These are phyloP conservation scores for Chaetomium olivaceum DNA, from an alignment of 2,329 filamentous ascomycete species.

Conservation along the genomic window DNA sequence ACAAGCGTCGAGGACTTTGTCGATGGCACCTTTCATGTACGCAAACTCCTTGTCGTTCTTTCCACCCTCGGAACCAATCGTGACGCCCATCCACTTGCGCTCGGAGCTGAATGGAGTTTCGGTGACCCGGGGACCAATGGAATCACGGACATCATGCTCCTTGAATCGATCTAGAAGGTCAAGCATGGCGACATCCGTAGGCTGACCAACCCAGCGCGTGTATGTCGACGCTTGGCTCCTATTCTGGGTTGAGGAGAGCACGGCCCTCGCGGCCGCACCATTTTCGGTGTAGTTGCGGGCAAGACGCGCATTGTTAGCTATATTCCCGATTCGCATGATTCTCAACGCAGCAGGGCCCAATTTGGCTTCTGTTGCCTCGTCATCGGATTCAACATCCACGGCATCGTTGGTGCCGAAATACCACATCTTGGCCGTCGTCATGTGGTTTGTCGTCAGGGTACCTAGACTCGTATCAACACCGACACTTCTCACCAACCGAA, in stretches of 20 bases:
- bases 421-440: slow-evolving; percentile 97
- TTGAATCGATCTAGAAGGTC: slow-evolving; percentile 89
- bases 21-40: slow-evolving; percentile 94
- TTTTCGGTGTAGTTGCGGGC: slow-evolving; percentile 70
- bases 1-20: slow-evolving; percentile 81
- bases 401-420: slow-evolving; percentile 70
- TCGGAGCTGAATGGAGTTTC: slow-evolving; percentile 97
- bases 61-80: slow-evolving; percentile 64
- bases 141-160: slow-evolving; percentile 87
- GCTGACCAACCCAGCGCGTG: slow-evolving; percentile 94
- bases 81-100: slow-evolving; percentile 98
- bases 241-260: slow-evolving; percentile 80
- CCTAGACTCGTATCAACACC: slow-evolving; percentile 47
- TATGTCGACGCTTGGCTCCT: slow-evolving; percentile 62
- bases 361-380: slow-evolving; percentile 55
- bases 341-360: slow-evolving; percentile 74
- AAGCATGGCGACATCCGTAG: slow-evolving; percentile 95
- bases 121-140: slow-evolving; percentile 75
- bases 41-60: slow-evolving; percentile 72
- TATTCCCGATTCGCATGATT: slow-evolving; percentile 88
- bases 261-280: slow-evolving; percentile 70
- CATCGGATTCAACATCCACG: slow-evolving; percentile 56
- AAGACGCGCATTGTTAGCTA: slow-evolving; percentile 90
- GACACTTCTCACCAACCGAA: no score
- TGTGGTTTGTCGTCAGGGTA: slow-evolving; percentile 94